These are phyloP conservation scores for Termitomyces sp. DNA, from an alignment of 768 basidiomycete species.

Conservation along the genomic window DNA sequence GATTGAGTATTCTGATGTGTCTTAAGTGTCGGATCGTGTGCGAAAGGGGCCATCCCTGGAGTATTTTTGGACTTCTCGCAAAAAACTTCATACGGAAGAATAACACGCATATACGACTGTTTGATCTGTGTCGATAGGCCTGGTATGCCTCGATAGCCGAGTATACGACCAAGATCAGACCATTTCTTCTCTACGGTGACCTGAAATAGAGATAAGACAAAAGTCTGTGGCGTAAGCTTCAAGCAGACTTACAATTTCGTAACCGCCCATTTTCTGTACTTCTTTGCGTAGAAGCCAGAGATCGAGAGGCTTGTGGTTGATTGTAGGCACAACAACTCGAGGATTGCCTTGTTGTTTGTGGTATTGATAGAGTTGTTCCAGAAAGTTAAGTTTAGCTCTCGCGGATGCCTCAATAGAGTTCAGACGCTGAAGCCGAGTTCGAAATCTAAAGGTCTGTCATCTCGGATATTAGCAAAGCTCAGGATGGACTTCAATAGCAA, in stretches of 20 bases:
- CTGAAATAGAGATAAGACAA: conserved; percentile 31
- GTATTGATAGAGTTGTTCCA: conserved; percentile 94
- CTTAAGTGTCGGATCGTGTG: conserved; percentile 44
- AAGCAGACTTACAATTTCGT: conserved; percentile 59
- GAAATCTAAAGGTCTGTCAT: conserved; percentile 83
- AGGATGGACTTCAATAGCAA: conserved; percentile 22
- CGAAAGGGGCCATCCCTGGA: conserved; percentile 40
- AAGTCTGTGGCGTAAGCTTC: conserved; percentile 7
- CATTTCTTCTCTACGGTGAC: conserved; percentile 83
- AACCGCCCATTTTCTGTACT: conserved; percentile 85
- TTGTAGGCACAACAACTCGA: conserved; percentile 87
- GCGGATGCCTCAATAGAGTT: conserved; percentile 98
- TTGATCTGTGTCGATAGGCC: conserved; percentile 86
- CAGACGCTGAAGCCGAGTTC: conserved; percentile 88
- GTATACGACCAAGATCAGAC: conserved; percentile 75
- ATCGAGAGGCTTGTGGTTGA: conserved; percentile 90
- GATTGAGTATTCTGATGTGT: conserved; percentile 47
- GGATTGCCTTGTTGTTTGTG: conserved; percentile 94
- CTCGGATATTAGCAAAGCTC: conserved; percentile 34
- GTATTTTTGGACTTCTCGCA: conserved; percentile 69
- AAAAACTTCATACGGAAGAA: conserved; percentile 95
- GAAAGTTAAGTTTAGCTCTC: conserved; percentile 92
- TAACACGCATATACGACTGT: conserved; percentile 84
- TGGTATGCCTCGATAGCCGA: conserved; percentile 80
- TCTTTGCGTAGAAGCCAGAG: conserved; percentile 91